Evolutionary conservation across 2,329 filamentous ascomycete genomes (phyloP).

Genomic region (Hortaea werneckii): DNA sequence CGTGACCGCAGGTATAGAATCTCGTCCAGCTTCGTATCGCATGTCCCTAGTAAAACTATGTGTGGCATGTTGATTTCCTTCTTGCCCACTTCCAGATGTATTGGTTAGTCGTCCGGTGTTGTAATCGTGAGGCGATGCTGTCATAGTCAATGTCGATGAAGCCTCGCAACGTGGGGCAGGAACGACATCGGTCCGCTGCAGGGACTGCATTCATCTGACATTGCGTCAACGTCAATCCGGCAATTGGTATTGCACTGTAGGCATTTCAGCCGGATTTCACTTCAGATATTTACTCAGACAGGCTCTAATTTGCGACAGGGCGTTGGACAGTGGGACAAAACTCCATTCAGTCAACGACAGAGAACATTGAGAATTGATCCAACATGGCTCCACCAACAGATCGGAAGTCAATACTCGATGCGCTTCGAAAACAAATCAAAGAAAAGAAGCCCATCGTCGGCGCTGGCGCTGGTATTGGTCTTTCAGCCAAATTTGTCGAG

Average conservation of each 20-base stretch:
- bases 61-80: conserved; percentile 16
- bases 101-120: background rate
- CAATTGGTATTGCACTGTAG: too few species aligned
- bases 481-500: conserved; percentile 62
- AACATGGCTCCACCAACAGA: conserved; percentile 49
- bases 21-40: conserved; percentile 55
- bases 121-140: background rate
- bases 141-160: background rate
- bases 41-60: conserved; percentile 51
- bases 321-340: too few species aligned
- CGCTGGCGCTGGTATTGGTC: conserved; percentile 59
- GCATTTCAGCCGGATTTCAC: too few species aligned
- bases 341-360: background rate
- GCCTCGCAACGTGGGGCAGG: background rate
- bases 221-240: background rate
- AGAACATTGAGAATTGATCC: background rate
- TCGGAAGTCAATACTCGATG: conserved; percentile 45
- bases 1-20: conserved; percentile 44
- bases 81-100: background rate
- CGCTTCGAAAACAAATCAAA: conserved; percentile 45
- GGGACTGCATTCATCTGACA: background rate
- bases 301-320: too few species aligned
- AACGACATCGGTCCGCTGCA: conserved; percentile 1
- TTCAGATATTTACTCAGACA: too few species aligned
- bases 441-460: conserved; percentile 53